phyloP scores from a whole-genome alignment of 108 stramenopile genomes.

The Cyclotella sp. region DNA sequence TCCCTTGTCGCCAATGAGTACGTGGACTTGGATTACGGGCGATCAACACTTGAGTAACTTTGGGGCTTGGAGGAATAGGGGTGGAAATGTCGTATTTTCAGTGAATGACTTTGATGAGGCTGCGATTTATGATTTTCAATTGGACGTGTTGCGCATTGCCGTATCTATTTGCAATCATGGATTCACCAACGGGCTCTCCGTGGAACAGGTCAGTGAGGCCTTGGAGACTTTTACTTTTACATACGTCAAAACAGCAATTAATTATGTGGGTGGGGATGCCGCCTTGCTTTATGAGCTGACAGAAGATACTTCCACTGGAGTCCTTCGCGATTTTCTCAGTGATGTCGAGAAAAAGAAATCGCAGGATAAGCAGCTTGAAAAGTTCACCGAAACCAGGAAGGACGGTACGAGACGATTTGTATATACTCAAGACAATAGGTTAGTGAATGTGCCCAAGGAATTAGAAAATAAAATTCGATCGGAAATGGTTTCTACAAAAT shows the following conservation, averaged over 20 bases:
- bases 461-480: conserved; percentile 45
- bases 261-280: conserved; percentile 61
- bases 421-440: conserved; percentile 38
- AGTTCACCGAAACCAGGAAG: conserved; percentile 54
- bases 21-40: conserved; percentile 75
- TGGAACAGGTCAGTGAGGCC: conserved; percentile 33
- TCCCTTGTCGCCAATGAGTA: conserved; percentile 42
- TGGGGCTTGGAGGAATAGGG: conserved; percentile 62
- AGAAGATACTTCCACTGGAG: conserved; percentile 48
- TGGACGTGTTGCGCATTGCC: conserved; percentile 66
- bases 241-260: conserved; percentile 55
- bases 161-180: conserved; percentile 66
- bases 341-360: conserved; percentile 41
- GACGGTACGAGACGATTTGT: conserved; percentile 42
- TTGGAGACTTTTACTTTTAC: conserved; percentile 56
- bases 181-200: conserved; percentile 52
- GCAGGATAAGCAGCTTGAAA: conserved; percentile 46
- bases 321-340: conserved; percentile 52
- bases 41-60: conserved; percentile 78
- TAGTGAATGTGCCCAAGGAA: conserved; percentile 47
- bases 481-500: conserved; percentile 55
- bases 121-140: conserved; percentile 72
- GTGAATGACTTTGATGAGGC: conserved; percentile 80
- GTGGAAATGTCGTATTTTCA: conserved; percentile 63
- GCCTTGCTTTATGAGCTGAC: conserved; percentile 58